Percentiles rank a stretch among this genome's conserved stretches.
Conservation (phyloP, 306 rosid genomes). For the Morella rubra region DNA sequence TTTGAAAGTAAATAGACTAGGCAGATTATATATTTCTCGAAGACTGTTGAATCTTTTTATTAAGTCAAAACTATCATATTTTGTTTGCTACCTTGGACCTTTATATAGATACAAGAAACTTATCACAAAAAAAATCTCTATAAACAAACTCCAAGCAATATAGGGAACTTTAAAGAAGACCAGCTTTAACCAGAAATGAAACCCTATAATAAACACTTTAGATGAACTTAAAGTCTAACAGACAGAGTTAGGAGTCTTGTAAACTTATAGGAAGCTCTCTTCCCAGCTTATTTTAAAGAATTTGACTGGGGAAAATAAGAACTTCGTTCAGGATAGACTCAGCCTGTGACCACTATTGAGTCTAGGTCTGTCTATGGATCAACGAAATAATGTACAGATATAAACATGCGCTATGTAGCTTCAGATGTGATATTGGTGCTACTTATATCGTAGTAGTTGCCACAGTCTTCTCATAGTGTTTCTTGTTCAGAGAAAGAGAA, state of each 20-base stretch:
- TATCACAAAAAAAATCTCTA: not conserved
- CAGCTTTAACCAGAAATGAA: not conserved
- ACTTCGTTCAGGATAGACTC: not conserved
- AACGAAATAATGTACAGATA: not conserved
- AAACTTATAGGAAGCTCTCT: slow-evolving; percentile 1
- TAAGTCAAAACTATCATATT: not conserved
- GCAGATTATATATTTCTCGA: not conserved
- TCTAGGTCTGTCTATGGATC: not conserved
- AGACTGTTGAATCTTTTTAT: not conserved
- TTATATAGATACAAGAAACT: not conserved
- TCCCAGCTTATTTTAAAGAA: not conserved
- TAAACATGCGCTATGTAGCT: not conserved
- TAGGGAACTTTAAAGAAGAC: not conserved
- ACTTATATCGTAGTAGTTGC: not conserved
- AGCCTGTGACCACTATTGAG: not conserved
- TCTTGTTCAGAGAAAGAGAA: slow-evolving; percentile 77
- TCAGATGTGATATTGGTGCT: not conserved
- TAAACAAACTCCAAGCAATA: not conserved
- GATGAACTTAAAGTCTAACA: not conserved
- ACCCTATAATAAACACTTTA: not conserved
- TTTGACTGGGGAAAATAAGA: not conserved
- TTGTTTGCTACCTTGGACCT: not conserved
- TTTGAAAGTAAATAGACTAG: not conserved
- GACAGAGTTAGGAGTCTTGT: not conserved
- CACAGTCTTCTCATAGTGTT: slow-evolving; percentile 35